Evolutionary conservation across 805 yeast species (phyloP).

Genomic region (Candida montana): DNA sequence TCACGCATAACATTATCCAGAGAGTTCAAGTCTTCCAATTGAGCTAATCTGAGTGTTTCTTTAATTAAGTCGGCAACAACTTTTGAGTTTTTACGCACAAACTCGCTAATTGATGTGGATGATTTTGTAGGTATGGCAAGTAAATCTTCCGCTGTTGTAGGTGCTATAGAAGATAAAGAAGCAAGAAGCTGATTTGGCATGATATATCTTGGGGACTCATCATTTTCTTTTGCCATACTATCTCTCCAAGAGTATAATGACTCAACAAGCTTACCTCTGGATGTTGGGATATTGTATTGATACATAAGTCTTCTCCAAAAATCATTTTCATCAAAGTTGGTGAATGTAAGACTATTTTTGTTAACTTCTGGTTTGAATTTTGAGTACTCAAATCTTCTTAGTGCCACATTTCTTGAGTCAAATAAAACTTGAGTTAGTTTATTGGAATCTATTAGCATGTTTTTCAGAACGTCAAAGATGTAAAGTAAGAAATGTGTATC

Average conservation of each 20-base stretch:
- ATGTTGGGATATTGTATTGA: constrained; percentile 58
- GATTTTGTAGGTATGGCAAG: constrained; percentile 35
- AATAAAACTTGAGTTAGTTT: constrained; percentile 58
- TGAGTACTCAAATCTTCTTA: constrained; percentile 75
- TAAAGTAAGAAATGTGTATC: constrained; percentile 89
- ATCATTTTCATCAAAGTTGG: constrained; percentile 49
- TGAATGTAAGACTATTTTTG: constrained; percentile 31
- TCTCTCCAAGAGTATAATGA: constrained; percentile 83
- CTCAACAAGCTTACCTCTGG: constrained; percentile 50
- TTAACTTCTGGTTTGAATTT: constrained; percentile 45
- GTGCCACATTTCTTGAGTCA: constrained; percentile 76
- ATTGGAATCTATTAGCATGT: constrained; percentile 47
- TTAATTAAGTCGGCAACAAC: constrained; percentile 55
- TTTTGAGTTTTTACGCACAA: constrained; percentile 52
- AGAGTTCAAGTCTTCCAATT: constrained; percentile 33
- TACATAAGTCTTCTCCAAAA: constrained; percentile 63
- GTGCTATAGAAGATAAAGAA: constrained; percentile 50
- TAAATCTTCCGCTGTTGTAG: constrained; percentile 54
- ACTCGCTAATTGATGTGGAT: constrained; percentile 38
- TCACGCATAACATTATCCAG: constrained; percentile 25
- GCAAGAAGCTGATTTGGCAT: constrained; percentile 79
- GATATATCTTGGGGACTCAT: constrained; percentile 78
- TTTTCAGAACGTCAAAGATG: constrained; percentile 71
- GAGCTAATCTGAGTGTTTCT: constrained; percentile 17
- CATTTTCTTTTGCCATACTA: constrained; percentile 59